phyloP scores from a whole-genome alignment of 305 asterid genomes.

The Striga hermonthica region DNA sequence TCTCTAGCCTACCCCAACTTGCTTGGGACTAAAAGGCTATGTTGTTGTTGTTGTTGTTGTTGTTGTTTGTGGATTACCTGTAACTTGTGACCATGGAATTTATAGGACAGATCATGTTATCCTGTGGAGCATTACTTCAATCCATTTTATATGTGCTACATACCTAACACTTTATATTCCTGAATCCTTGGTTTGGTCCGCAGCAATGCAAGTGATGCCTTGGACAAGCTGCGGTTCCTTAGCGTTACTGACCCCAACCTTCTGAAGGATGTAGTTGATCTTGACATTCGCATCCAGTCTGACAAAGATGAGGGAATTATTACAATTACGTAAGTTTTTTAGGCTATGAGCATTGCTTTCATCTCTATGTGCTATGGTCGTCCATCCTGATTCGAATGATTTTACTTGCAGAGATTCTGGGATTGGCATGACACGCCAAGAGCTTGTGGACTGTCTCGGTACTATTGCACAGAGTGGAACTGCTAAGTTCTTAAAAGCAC shows the following conservation, averaged over 20 bases:
- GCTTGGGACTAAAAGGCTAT: no score
- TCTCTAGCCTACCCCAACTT: no score
- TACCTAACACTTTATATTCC: conserved; percentile 17
- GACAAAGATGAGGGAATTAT: conserved; percentile 93
- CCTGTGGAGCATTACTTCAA: not conserved
- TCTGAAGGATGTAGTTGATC: conserved; percentile 73
- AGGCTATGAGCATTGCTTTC: conserved; percentile 2
- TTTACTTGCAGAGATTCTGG: conserved; percentile 74
- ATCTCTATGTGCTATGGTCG: conserved; percentile 6
- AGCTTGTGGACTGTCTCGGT: conserved; percentile 92
- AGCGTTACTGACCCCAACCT: conserved; percentile 79
- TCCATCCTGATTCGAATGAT: conserved; percentile 24
- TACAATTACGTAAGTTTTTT: conserved; percentile 61
- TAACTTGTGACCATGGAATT: conserved; percentile 10
- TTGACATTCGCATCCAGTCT: conserved; percentile 76
- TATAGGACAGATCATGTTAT: not conserved
- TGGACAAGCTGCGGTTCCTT: conserved; percentile 97
- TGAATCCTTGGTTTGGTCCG: conserved; percentile 19
- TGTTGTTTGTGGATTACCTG: not conserved
- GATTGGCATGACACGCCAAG: conserved; percentile 94
- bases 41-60: no score
- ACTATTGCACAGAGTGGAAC: conserved; percentile 99
- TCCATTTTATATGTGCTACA: not conserved
- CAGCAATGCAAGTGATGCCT: conserved; percentile 99
- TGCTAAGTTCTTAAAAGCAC: conserved; percentile 84